phyloP scores from a whole-genome alignment of 176 grass and related monocot genomes.

The Oryza glaberrima region DNA sequence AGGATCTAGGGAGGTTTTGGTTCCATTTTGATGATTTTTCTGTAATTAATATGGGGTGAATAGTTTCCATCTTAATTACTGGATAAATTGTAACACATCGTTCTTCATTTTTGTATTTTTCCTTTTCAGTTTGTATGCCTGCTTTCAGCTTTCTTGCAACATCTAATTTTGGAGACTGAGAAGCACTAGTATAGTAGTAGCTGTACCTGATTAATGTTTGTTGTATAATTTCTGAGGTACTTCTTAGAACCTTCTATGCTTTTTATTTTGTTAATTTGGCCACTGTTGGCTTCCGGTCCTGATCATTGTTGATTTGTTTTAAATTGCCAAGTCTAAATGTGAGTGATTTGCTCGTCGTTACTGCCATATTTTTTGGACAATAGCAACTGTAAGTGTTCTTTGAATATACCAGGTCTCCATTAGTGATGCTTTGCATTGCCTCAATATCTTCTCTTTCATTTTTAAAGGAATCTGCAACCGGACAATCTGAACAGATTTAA shows the following conservation, averaged over 20 bases:
- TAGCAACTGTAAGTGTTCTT: constrained; percentile 1
- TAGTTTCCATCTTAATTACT: constrained; percentile 4
- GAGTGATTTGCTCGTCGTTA: background rate
- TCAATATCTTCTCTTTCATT: constrained; percentile 13
- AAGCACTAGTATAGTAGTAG: background rate
- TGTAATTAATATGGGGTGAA: background rate
- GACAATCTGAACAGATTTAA: constrained; percentile 29
- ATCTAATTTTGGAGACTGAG: background rate
- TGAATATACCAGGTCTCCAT: constrained; percentile 25
- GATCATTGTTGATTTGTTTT: constrained; percentile 35
- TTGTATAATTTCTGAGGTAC: background rate
- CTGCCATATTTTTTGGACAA: constrained; percentile 15
- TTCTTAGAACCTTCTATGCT: background rate
- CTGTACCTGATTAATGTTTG: background rate
- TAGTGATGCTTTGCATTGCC: background rate
- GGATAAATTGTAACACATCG: background rate
- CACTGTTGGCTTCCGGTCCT: background rate
- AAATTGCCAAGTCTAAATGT: background rate
- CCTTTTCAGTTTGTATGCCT: background rate
- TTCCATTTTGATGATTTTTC: background rate
- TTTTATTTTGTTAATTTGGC: background rate
- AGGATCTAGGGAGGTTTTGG: constrained; percentile 8
- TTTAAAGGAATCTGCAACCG: constrained; percentile 40
- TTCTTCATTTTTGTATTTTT: background rate
- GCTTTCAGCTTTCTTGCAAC: constrained; percentile 18